phyloP scores from a whole-genome alignment of 805 yeast genomes.

The Sugiyamaella boreocaroliniensis region DNA sequence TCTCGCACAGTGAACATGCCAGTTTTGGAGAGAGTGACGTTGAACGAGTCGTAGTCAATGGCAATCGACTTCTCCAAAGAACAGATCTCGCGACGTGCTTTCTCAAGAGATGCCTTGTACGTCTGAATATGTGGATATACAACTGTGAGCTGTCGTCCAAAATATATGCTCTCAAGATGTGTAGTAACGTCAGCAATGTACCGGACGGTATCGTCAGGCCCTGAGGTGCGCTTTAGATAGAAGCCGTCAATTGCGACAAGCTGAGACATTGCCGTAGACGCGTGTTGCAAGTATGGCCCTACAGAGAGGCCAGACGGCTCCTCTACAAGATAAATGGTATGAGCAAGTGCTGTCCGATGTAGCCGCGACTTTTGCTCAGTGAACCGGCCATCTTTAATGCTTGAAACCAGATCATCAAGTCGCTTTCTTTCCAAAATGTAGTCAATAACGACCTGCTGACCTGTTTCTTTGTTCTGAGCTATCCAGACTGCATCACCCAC shows the following conservation, averaged over 20 bases:
- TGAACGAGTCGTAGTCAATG: conserved; percentile 47
- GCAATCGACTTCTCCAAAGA: conserved; percentile 31
- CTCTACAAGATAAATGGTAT: conserved; percentile 74
- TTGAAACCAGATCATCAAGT: conserved; percentile 72
- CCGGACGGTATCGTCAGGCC: conserved; percentile 66
- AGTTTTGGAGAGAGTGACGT: conserved; percentile 61
- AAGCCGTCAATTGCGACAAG: conserved; percentile 62
- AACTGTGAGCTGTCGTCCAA: conserved; percentile 32
- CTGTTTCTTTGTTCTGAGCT: conserved; percentile 56
- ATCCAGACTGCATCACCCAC: conserved; percentile 91
- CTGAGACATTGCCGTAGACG: conserved; percentile 70
- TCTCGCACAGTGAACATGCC: conserved; percentile 68
- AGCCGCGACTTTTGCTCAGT: conserved; percentile 80
- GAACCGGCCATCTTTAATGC: conserved; percentile 84
- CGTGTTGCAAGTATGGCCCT: conserved; percentile 42
- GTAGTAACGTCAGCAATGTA: conserved; percentile 48
- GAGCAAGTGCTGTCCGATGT: conserved; percentile 56
- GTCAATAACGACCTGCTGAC: conserved; percentile 63
- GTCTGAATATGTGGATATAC: conserved; percentile 47
- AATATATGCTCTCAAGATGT: conserved; percentile 37
- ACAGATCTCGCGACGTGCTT: conserved; percentile 14
- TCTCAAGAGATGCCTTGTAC: conserved; percentile 39
- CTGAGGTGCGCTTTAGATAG: conserved; percentile 58
- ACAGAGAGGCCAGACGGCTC: conserved; percentile 48
- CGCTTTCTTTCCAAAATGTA: conserved; percentile 87